Evolutionary conservation across 805 yeast species (phyloP).

Genomic region (Wickerhamiella brachini): DNA sequence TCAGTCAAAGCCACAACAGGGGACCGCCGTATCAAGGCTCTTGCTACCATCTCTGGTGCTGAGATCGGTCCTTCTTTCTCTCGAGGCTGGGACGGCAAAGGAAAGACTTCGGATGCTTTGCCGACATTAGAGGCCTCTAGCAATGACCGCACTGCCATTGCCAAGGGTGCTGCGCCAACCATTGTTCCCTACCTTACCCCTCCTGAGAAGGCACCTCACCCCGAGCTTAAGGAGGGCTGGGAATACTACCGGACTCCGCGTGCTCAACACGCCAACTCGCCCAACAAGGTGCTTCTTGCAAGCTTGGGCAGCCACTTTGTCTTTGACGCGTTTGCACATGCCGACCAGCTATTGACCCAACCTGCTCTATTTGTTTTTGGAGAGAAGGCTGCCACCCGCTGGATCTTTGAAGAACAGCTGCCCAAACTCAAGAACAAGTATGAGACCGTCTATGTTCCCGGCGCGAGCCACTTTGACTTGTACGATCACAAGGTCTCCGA

Average conservation of each 20-base stretch:
- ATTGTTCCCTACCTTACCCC: neutral
- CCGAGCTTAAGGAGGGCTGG: slow-evolving; percentile 7
- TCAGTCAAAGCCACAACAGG: slow-evolving; percentile 5
- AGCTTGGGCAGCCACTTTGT: neutral
- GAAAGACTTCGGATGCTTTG: neutral
- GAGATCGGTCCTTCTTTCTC: slow-evolving; percentile 6
- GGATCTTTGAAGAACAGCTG: neutral
- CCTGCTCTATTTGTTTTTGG: slow-evolving; percentile 9
- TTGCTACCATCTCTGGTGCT: slow-evolving; percentile 7
- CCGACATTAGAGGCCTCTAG: neutral
- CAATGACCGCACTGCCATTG: neutral
- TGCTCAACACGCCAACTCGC: slow-evolving; percentile 3
- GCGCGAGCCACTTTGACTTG: slow-evolving; percentile 7
- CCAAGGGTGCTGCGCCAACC: neutral
- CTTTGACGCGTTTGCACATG: slow-evolving; percentile 6
- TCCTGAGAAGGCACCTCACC: slow-evolving; percentile 1
- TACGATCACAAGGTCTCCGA: slow-evolving; percentile 5
- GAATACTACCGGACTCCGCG: slow-evolving; percentile 11
- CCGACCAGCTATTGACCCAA: slow-evolving; percentile 5
- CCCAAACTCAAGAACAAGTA: neutral
- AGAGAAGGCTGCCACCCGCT: neutral
- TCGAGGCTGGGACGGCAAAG: slow-evolving; percentile 2
- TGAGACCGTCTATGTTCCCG: slow-evolving; percentile 2
- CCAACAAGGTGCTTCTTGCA: neutral
- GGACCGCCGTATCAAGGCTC: slow-evolving; percentile 8